Conservation (phyloP, 176 grass and related monocot genomes). For the Avena atlantica region DNA sequence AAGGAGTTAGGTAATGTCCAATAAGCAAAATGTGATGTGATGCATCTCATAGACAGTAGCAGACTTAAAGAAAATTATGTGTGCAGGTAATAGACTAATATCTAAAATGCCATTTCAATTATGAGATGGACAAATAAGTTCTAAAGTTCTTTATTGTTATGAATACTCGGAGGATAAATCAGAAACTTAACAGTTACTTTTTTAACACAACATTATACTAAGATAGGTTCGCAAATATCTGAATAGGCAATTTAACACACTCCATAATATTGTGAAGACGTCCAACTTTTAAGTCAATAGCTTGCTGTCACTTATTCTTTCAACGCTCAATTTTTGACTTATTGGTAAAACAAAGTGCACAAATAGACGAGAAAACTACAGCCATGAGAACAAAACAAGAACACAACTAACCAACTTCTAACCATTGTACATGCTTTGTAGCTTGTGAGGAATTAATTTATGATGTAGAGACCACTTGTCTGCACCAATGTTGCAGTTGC, state of each 20-base stretch:
- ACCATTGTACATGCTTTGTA: conserved; percentile 67
- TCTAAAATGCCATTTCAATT: not conserved
- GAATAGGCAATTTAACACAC: conserved; percentile 70
- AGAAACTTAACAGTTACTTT: conserved; percentile 5
- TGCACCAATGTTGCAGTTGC: conserved; percentile 65
- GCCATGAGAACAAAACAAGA: conserved; percentile 23
- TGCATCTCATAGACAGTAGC: not conserved
- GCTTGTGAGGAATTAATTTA: conserved; percentile 64
- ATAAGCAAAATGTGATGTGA: not conserved
- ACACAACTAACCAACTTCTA: conserved; percentile 81
- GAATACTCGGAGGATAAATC: not conserved
- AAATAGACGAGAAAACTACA: not conserved
- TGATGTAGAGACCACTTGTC: conserved; percentile 82
- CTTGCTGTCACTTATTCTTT: conserved; percentile 87
- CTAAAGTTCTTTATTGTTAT: not conserved
- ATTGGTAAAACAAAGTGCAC: conserved; percentile 53
- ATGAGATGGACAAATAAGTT: conserved; percentile 24
- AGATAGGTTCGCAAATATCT: conserved; percentile 49
- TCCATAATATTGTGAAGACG: conserved; percentile 85
- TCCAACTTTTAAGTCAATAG: conserved; percentile 92
- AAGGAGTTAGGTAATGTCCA: too few species aligned
- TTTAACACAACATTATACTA: not conserved
- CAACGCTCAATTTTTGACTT: conserved; percentile 89
- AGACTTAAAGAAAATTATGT: not conserved
- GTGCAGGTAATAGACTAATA: conserved; percentile 2